Percentiles rank a stretch among this genome's conserved stretches.
Evolutionary conservation across 495 filamentous ascomycete species (phyloP).

Genomic region (Penicillium odoratum): DNA sequence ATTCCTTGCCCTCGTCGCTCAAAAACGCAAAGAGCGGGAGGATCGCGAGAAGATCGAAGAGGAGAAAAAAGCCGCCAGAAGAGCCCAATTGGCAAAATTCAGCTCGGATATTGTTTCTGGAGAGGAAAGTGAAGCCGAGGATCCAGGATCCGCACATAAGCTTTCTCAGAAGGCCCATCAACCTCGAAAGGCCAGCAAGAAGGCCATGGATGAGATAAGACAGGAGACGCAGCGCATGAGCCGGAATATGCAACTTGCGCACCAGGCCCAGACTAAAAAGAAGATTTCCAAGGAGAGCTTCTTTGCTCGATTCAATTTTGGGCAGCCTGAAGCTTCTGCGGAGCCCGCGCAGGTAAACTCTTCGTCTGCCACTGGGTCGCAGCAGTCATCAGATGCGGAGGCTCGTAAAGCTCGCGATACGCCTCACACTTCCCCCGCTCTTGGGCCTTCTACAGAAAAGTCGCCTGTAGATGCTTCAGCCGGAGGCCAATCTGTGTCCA

Average conservation of each 20-base stretch:
- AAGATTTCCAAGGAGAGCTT: slow-evolving; percentile 84
- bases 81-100: slow-evolving; percentile 34
- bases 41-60: slow-evolving; percentile 61
- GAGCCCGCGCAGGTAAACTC: slow-evolving; percentile 30
- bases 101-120: slow-evolving; percentile 38
- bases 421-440: slow-evolving; percentile 50
- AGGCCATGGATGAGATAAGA: slow-evolving; percentile 92
- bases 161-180: slow-evolving; percentile 67
- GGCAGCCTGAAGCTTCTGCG: slow-evolving; percentile 35
- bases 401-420: slow-evolving; percentile 40
- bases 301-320: slow-evolving; percentile 81
- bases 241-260: slow-evolving; percentile 86
- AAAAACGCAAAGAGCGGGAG: slow-evolving; percentile 68
- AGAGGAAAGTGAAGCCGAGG: slow-evolving; percentile 51
- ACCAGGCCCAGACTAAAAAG: slow-evolving; percentile 87
- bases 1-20: slow-evolving; percentile 66
- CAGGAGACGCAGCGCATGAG: slow-evolving; percentile 89
- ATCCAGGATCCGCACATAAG: slow-evolving; percentile 56
- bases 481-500: slow-evolving; percentile 2
- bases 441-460: slow-evolving; percentile 28
- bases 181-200: slow-evolving; percentile 87
- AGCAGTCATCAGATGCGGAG: slow-evolving; percentile 52
- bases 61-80: slow-evolving; percentile 51
- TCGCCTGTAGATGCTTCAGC: slow-evolving; percentile 14
- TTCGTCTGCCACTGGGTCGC: slow-evolving; percentile 44